Evolutionary conservation across 768 basidiomycete genomes (phyloP).

Genomic region (Terana coerulea): DNA sequence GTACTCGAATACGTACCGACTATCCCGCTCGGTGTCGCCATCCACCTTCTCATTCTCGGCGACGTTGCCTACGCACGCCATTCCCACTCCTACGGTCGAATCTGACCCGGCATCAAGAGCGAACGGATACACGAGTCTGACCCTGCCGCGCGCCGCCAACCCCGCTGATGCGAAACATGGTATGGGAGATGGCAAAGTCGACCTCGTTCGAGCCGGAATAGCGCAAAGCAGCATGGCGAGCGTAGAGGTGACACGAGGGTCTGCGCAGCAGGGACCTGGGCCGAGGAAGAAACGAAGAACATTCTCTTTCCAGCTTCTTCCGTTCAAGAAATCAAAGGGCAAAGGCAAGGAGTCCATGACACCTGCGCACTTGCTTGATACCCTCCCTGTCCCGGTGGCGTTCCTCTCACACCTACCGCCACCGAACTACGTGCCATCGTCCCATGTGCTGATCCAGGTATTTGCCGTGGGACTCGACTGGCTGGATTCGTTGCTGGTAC

Average conservation of each 20-base stretch:
- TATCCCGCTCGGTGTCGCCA: constrained; percentile 15
- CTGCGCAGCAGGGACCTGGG: constrained; percentile 15
- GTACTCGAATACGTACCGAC: constrained; percentile 11
- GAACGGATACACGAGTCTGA: constrained; percentile 39
- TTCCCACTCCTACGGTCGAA: constrained; percentile 27
- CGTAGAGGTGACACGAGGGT: constrained; percentile 69
- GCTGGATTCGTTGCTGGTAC: constrained; percentile 65
- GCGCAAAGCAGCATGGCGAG: constrained; percentile 90
- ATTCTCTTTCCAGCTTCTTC: constrained; percentile 18
- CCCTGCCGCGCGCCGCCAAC: constrained; percentile 43
- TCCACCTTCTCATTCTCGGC: constrained; percentile 12
- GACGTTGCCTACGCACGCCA: constrained; percentile 20
- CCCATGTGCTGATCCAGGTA: constrained; percentile 79
- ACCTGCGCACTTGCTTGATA: constrained; percentile 21
- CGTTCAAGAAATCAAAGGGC: constrained; percentile 4
- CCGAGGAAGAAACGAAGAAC: constrained; percentile 15
- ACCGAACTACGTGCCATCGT: constrained; percentile 65
- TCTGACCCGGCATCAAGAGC: too few relatives aligned
- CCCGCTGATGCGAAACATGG: constrained; percentile 34
- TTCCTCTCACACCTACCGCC: constrained; percentile 43
- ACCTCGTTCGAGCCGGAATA: constrained; percentile 71
- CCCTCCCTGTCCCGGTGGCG: constrained; percentile 24
- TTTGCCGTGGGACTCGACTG: constrained; percentile 85
- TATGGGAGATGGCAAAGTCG: constrained; percentile 49
- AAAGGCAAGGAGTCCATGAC: constrained; percentile 18